phyloP scores from a whole-genome alignment of 2,329 filamentous ascomycete genomes.

The Ambrosiella cleistominuta region DNA sequence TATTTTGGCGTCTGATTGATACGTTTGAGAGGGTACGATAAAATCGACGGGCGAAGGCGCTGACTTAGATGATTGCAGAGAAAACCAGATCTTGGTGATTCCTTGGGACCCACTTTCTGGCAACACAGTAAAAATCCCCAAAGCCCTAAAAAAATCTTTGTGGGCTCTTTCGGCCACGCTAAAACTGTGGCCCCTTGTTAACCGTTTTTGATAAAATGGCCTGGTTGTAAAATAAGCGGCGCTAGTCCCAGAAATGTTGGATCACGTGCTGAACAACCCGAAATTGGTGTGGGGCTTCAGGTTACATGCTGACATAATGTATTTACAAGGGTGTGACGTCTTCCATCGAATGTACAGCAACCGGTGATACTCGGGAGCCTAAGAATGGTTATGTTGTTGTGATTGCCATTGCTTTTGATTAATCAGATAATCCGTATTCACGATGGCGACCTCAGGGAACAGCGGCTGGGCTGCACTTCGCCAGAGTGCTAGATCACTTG shows the following conservation, averaged over 20 bases:
- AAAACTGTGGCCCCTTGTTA: slow-evolving; percentile 7
- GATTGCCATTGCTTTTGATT: neutral
- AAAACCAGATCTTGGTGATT: slow-evolving; percentile 13
- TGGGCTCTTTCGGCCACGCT: slow-evolving; percentile 8
- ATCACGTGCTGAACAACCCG: neutral
- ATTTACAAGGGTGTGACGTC: slow-evolving; percentile 9
- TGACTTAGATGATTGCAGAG: slow-evolving; percentile 12
- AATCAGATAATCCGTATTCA: neutral
- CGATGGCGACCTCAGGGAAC: slow-evolving; percentile 22
- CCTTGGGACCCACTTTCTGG: slow-evolving; percentile 10
- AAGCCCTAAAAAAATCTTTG: slow-evolving; percentile 12
- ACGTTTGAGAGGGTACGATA: slow-evolving; percentile 12
- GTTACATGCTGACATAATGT: slow-evolving; percentile 11
- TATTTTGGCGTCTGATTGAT: slow-evolving; percentile 13
- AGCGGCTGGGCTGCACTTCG: slow-evolving; percentile 84
- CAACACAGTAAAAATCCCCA: slow-evolving; percentile 11
- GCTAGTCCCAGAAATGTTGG: neutral
- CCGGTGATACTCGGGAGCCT: slow-evolving; percentile 10
- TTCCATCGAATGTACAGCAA: neutral
- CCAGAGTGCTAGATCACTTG: slow-evolving; percentile 74
- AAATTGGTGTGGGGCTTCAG: neutral
- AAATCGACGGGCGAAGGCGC: slow-evolving; percentile 12
- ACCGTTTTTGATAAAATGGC: slow-evolving; percentile 13
- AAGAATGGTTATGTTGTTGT: slow-evolving; percentile 7
- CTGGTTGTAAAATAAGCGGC: slow-evolving; percentile 17